A percentile compares a stretch with the other conserved stretches of the same genome.
These are phyloP conservation scores for Pyrus hybrid DNA, from an alignment of 331 rosid genomes.

Conservation along the genomic window DNA sequence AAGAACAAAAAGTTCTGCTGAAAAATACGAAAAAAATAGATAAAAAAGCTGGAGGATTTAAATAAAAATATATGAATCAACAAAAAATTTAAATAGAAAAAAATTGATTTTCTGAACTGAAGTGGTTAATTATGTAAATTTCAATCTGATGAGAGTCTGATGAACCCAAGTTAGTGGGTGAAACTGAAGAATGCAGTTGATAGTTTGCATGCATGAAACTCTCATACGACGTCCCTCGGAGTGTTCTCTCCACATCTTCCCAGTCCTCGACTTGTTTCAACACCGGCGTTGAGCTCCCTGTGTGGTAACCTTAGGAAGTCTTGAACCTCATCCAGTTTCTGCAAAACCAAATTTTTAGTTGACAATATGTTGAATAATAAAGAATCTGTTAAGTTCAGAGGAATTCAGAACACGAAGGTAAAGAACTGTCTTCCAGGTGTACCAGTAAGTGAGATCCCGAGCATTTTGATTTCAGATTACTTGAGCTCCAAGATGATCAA, in stretches of 20 bases:
- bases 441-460: neutral
- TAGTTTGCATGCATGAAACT: conserved; percentile 27
- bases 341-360: neutral
- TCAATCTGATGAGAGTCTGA: neutral
- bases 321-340: conserved; percentile 58
- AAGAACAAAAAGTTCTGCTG: neutral
- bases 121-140: neutral
- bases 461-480: neutral
- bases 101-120: neutral
- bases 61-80: conserved; percentile 13
- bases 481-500: conserved; percentile 42
- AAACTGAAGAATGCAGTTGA: neutral
- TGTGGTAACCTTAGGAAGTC: conserved; percentile 52
- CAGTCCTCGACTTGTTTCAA: conserved; percentile 49
- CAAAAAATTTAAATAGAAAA: neutral
- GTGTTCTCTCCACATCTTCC: conserved; percentile 37
- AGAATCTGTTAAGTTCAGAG: neutral
- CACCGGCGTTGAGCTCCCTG: conserved; percentile 37
- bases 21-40: neutral
- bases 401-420: neutral
- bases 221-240: conserved; percentile 40
- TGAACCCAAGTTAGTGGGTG: neutral
- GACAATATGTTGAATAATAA: neutral
- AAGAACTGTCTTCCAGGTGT: conserved; percentile 45
- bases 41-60: neutral